Conservation (phyloP, 2,329 filamentous ascomycete genomes). For the Ambrosiella beaveri region DNA sequence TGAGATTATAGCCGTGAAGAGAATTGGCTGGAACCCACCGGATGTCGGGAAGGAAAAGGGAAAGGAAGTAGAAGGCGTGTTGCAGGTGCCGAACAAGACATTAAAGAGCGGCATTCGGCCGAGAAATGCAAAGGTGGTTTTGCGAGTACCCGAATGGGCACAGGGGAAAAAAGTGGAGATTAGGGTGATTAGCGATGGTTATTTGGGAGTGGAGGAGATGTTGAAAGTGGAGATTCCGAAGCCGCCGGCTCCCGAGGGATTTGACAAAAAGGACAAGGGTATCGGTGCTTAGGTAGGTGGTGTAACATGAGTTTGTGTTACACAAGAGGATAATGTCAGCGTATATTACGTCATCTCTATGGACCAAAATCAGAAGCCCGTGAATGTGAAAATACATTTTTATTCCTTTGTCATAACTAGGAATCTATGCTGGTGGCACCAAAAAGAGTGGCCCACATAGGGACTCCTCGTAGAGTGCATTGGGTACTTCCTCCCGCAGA, state of each 20-base stretch:
- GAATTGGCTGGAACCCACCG: constrained; percentile 50
- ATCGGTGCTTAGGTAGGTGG: no score
- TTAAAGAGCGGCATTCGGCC: constrained; percentile 8
- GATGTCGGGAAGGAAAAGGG: constrained; percentile 14
- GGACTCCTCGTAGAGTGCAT: no score
- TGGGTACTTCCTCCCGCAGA: no score
- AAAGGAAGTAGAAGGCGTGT: constrained; percentile 14
- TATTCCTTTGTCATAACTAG: not conserved
- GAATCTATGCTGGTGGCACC: no score
- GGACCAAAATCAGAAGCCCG: not conserved
- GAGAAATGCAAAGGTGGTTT: constrained; percentile 1
- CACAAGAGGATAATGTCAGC: not conserved
- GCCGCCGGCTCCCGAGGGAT: constrained; percentile 20
- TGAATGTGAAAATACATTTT: not conserved
- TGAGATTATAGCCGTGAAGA: constrained; percentile 72
- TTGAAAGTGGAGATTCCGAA: constrained; percentile 34
- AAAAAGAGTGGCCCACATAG: no score
- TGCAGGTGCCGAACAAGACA: constrained; percentile 7
- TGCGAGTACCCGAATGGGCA: constrained; percentile 25
- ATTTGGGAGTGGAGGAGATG: constrained; percentile 53
- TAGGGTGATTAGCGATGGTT: constrained; percentile 68
- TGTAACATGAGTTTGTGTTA: no score
- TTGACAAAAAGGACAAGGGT: constrained; percentile 4
- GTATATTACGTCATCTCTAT: not conserved
- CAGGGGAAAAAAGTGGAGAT: constrained; percentile 49